A percentile compares a stretch with the other conserved stretches of the same genome.
Conservation (phyloP, 345 rosid genomes). For the Arabis hirsuta region DNA sequence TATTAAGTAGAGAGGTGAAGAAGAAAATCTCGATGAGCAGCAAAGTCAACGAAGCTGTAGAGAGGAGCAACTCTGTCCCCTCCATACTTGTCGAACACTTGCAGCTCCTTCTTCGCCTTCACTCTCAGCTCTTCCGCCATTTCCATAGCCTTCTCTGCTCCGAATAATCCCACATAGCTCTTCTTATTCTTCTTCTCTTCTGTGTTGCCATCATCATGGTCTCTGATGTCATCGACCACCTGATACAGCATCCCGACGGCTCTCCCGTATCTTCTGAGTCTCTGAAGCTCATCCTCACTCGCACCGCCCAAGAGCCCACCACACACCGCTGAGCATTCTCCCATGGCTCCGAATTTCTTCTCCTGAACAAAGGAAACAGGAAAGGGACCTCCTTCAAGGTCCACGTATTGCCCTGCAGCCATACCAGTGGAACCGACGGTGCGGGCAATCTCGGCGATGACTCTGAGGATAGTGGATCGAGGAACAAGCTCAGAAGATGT, state of each 20-base stretch:
- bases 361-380: conserved; percentile 68
- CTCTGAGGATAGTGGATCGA: conserved; percentile 60
- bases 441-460: conserved; percentile 90
- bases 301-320: conserved; percentile 95
- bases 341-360: conserved; percentile 90
- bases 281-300: conserved; percentile 64
- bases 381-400: conserved; percentile 76
- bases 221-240: conserved; percentile 70
- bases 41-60: conserved; percentile 86
- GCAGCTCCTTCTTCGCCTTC: conserved; percentile 68
- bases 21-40: conserved; percentile 62
- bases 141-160: conserved; percentile 67
- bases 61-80: conserved; percentile 65
- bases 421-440: conserved; percentile 92
- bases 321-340: conserved; percentile 91
- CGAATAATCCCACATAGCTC: conserved; percentile 60
- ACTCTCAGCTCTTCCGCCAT: conserved; percentile 68
- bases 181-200: conserved; percentile 51
- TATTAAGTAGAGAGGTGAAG: conserved; percentile 12
- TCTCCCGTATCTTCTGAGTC: conserved; percentile 80
- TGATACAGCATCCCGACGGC: conserved; percentile 89
- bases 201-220: conserved; percentile 14
- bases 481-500: conserved; percentile 79
- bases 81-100: conserved; percentile 67
- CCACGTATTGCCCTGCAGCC: conserved; percentile 97